A percentile compares a stretch with the other conserved stretches of the same genome.
Conservation (phyloP, 495 filamentous ascomycete genomes). For the Delitschia confertaspora region DNA sequence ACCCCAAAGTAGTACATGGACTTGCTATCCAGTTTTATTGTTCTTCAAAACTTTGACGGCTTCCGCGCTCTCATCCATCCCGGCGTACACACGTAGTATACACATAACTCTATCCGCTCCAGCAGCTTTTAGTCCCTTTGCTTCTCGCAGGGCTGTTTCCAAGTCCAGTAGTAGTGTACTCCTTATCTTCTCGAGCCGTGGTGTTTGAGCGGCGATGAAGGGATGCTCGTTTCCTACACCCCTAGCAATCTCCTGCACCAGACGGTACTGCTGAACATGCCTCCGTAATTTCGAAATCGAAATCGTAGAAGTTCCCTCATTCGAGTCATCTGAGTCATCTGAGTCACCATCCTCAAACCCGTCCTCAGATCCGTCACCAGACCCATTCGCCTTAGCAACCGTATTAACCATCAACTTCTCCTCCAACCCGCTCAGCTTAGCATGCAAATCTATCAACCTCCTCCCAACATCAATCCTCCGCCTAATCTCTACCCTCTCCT, state of each 20-base stretch:
- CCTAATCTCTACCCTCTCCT: slow-evolving; percentile 46
- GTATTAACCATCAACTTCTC: slow-evolving; percentile 53
- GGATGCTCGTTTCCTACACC: slow-evolving; percentile 54
- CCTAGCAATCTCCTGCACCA: slow-evolving; percentile 43
- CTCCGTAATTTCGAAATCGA: slow-evolving; percentile 46
- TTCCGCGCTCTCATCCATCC: slow-evolving; percentile 64
- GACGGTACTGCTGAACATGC: slow-evolving; percentile 50
- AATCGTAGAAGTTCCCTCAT: slow-evolving; percentile 20
- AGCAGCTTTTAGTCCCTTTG: slow-evolving; percentile 44
- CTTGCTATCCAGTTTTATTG: too few species aligned
- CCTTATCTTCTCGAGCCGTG: slow-evolving; percentile 50
- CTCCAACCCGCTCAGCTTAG: slow-evolving; percentile 56
- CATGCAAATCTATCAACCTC: slow-evolving; percentile 43
- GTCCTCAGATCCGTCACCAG: slow-evolving; percentile 37
- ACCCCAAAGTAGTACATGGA: too few species aligned
- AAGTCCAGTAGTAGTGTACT: slow-evolving; percentile 81
- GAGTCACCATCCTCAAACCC: slow-evolving; percentile 34
- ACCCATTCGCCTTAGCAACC: slow-evolving; percentile 36
- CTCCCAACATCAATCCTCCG: slow-evolving; percentile 41
- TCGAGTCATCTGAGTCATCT: slow-evolving; percentile 31
- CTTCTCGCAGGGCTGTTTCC: slow-evolving; percentile 66
- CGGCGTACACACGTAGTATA: slow-evolving; percentile 66
- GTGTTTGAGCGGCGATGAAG: slow-evolving; percentile 51
- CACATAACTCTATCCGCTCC: slow-evolving; percentile 55
- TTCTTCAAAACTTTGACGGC: slow-evolving; percentile 54